A percentile compares a stretch with the other conserved stretches of the same genome.
Conservation (phyloP, 768 basidiomycete species). For the Boletellus ananas region DNA sequence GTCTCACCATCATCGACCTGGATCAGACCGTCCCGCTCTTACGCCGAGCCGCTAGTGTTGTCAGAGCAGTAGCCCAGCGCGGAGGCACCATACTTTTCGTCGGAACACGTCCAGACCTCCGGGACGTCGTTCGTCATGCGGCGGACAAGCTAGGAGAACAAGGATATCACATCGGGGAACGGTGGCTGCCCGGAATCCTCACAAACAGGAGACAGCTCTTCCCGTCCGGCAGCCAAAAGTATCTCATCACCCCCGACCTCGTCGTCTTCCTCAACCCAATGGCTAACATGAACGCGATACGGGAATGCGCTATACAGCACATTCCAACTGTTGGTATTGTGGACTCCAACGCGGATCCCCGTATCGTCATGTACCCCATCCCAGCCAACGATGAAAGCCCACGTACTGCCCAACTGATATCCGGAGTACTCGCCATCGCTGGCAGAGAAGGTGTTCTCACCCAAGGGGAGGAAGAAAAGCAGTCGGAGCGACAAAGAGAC, state of each 20-base stretch:
- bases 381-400: conserved; percentile 97
- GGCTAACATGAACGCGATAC: conserved; percentile 78
- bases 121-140: conserved; percentile 70
- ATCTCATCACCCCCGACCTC: conserved; percentile 76
- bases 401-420: conserved; percentile 85
- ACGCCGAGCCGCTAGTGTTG: conserved; percentile 84
- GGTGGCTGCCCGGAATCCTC: conserved; percentile 94
- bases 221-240: conserved; percentile 50
- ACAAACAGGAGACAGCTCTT: conserved; percentile 82
- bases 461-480: conserved; percentile 27
- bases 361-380: conserved; percentile 96
- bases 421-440: conserved; percentile 87
- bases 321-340: conserved; percentile 93
- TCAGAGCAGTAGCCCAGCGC: conserved; percentile 72
- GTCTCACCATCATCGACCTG: conserved; percentile 90
- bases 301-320: conserved; percentile 85
- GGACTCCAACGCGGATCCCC: conserved; percentile 94
- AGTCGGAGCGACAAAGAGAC: conserved; percentile 21
- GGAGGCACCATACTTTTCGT: conserved; percentile 89
- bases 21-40: conserved; percentile 91
- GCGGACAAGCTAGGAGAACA: conserved; percentile 75
- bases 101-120: conserved; percentile 79
- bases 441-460: conserved; percentile 70
- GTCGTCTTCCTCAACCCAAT: conserved; percentile 90
- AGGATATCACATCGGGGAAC: conserved; percentile 80